These are phyloP conservation scores for Sporobolomyces roseus DNA, from an alignment of 768 basidiomycete genomes.

Conservation along the genomic window DNA sequence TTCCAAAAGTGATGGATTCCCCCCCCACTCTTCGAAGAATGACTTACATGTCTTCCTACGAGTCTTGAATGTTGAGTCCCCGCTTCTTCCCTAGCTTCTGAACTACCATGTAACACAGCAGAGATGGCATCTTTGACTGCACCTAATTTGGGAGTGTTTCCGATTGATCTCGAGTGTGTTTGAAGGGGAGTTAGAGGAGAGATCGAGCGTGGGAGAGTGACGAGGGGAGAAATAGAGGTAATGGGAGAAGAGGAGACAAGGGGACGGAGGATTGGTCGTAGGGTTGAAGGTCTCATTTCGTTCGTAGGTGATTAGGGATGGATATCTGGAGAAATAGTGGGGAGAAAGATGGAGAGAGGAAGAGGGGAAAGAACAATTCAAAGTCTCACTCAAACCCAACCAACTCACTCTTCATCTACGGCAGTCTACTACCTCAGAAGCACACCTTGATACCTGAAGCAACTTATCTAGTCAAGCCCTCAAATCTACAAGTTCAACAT, in stretches of 20 bases:
- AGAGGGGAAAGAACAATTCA: too few species aligned
- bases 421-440: too few species aligned
- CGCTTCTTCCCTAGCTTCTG: constrained; percentile 76
- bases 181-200: background rate
- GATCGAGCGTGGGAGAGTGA: background rate
- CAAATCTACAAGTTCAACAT: too few species aligned
- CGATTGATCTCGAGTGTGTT: background rate
- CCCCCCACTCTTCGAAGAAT: too few species aligned
- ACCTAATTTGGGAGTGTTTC: background rate
- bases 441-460: too few species aligned
- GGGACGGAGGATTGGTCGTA: background rate
- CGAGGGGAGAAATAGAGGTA: background rate
- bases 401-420: too few species aligned
- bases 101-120: constrained; percentile 85
- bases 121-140: constrained; percentile 20
- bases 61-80: constrained; percentile 77
- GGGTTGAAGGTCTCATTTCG: background rate
- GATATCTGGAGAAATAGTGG: too few species aligned
- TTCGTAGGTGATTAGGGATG: background rate
- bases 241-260: background rate
- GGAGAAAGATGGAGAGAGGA: too few species aligned
- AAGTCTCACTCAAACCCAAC: too few species aligned
- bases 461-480: too few species aligned
- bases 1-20: too few species aligned
- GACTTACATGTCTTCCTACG: constrained; percentile 66